Conservation (phyloP, 2,329 filamentous ascomycete genomes). For the Bipolaris cookei region DNA sequence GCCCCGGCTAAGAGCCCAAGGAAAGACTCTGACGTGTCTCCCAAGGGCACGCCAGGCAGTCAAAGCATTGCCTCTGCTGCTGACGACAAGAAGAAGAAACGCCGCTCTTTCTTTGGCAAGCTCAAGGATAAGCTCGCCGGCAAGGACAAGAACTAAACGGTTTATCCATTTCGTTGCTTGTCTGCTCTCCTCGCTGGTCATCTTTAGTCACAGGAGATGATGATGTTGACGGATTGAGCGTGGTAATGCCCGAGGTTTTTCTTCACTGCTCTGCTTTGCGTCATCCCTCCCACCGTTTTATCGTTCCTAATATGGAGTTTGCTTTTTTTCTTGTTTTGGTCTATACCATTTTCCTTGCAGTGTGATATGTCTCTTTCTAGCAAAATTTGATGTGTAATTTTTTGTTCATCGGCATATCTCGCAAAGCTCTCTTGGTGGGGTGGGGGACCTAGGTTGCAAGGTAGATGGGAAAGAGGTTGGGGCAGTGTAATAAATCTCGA, state of each 20-base stretch:
- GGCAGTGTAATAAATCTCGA: constrained; percentile 16
- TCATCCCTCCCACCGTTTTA: constrained; percentile 32
- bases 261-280: constrained; percentile 21
- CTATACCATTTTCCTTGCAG: constrained; percentile 44
- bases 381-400: constrained; percentile 28
- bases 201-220: constrained; percentile 1
- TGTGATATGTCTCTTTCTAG: constrained; percentile 28
- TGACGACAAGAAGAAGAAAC: constrained; percentile 54
- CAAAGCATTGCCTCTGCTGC: constrained; percentile 44
- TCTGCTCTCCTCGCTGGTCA: constrained; percentile 23
- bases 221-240: constrained; percentile 19
- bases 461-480: constrained; percentile 3
- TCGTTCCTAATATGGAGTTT: constrained; percentile 35
- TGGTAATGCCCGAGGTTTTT: constrained; percentile 32
- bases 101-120: constrained; percentile 56
- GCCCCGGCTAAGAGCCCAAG: constrained; percentile 40
- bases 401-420: constrained; percentile 21
- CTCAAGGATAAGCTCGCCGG: constrained; percentile 56
- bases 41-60: constrained; percentile 49
- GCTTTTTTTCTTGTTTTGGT: constrained; percentile 31
- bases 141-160: constrained; percentile 39
- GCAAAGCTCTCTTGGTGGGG: neutral
- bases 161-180: constrained; percentile 4
- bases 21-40: constrained; percentile 38
- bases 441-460: neutral